Evolutionary conservation across 148 eudicot species (phyloP).

Genomic region (Cornus suecica): DNA sequence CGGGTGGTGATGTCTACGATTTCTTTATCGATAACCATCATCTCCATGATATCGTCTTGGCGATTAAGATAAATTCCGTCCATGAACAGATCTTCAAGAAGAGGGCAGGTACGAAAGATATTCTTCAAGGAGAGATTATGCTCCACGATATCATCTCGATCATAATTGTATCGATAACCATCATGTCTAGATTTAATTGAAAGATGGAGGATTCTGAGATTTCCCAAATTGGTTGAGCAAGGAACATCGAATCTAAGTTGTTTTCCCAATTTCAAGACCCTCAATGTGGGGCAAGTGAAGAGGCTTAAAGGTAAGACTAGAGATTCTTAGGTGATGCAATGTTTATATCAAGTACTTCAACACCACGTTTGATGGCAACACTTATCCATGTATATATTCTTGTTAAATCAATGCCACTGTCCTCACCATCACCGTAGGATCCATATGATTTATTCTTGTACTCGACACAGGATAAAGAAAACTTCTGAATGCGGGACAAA

Average conservation of each 20-base stretch:
- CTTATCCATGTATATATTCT: background rate
- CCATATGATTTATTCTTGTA: too few relatives aligned
- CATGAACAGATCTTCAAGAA: slow-evolving; percentile 3
- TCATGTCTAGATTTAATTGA: too few relatives aligned
- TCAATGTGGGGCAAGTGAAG: background rate
- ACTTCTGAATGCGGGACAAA: background rate
- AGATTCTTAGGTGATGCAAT: background rate
- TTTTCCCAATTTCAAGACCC: background rate
- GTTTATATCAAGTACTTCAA: background rate
- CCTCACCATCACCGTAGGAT: too few relatives aligned
- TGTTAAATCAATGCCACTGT: too few relatives aligned
- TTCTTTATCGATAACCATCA: background rate
- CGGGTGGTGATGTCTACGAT: background rate
- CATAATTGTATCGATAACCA: background rate
- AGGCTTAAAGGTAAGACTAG: background rate
- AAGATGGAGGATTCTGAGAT: slow-evolving; percentile 15
- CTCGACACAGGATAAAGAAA: background rate
- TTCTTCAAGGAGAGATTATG: too few relatives aligned
- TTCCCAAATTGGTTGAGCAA: background rate
- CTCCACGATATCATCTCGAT: too few relatives aligned
- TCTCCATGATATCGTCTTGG: too few relatives aligned
- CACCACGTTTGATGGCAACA: background rate
- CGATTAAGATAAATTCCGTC: background rate
- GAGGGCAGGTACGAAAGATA: slow-evolving; percentile 14
- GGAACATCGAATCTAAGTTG: too few relatives aligned